phyloP scores from a whole-genome alignment of 805 yeast species.

The Komagataella ulmi region DNA sequence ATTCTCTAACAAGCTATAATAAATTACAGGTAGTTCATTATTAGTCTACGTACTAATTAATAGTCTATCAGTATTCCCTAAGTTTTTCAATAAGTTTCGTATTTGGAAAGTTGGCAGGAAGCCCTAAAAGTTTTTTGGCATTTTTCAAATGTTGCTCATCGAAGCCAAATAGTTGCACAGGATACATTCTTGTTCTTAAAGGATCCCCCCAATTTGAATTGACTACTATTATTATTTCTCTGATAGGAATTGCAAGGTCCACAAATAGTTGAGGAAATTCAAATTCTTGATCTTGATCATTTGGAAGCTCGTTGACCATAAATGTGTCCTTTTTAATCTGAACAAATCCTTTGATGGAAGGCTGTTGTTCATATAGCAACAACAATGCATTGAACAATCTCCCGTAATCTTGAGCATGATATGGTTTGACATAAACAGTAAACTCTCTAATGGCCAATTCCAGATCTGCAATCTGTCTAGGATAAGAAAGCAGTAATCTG shows the following conservation, averaged over 20 bases:
- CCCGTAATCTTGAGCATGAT: slow-evolving; percentile 2
- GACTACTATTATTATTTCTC: slow-evolving; percentile 3
- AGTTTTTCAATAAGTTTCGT: neutral
- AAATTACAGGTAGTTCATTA: neutral
- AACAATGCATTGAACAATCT: neutral
- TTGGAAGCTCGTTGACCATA: slow-evolving; percentile 1
- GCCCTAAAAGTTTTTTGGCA: slow-evolving; percentile 1
- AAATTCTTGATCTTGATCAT: slow-evolving; percentile 2
- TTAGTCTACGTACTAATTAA: neutral
- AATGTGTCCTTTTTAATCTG: slow-evolving; percentile 3
- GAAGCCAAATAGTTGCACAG: slow-evolving; percentile 4
- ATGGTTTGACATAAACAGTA: neutral
- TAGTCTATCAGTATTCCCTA: neutral
- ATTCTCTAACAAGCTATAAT: neutral
- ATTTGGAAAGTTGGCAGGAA: neutral
- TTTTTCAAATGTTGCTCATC: slow-evolving; percentile 1
- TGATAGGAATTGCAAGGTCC: slow-evolving; percentile 1
- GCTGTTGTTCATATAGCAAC: neutral
- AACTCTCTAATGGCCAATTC: neutral
- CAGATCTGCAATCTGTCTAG: neutral
- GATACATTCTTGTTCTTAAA: slow-evolving; percentile 2
- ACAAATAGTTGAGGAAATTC: slow-evolving; percentile 2
- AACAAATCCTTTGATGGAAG: neutral
- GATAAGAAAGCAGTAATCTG: neutral
- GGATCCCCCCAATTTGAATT: slow-evolving; percentile 6